phyloP scores from a whole-genome alignment of 148 eudicot species.

The Fagopyrum tataricum region DNA sequence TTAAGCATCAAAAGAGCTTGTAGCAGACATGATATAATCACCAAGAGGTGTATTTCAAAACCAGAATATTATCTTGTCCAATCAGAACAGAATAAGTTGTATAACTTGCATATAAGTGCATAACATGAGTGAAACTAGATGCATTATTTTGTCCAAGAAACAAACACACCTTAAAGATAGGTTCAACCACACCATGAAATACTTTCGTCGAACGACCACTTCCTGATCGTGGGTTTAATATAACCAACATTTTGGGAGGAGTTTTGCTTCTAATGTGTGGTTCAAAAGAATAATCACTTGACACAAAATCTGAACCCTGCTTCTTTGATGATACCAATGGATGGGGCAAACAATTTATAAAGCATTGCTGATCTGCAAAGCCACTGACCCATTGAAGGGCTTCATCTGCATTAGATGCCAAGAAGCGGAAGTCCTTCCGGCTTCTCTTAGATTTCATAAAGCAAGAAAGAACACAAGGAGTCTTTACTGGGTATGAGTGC shows the following conservation, averaged over 20 bases:
- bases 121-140: neutral
- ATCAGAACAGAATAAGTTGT: neutral
- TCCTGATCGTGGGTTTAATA: conserved; percentile 92
- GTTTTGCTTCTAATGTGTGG: conserved; percentile 68
- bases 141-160: neutral
- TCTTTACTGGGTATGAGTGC: conserved; percentile 73
- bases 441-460: conserved; percentile 56
- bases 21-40: neutral
- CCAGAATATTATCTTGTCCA: neutral
- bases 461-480: conserved; percentile 49
- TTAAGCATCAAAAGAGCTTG: neutral
- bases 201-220: conserved; percentile 95
- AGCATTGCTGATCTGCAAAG: conserved; percentile 96
- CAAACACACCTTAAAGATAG: conserved; percentile 79
- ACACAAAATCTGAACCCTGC: conserved; percentile 48
- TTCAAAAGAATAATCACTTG: conserved; percentile 62
- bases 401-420: conserved; percentile 75
- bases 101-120: neutral
- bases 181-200: conserved; percentile 75
- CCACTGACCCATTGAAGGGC: conserved; percentile 90
- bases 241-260: conserved; percentile 85
- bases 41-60: neutral
- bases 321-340: conserved; percentile 82
- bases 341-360: conserved; percentile 82
- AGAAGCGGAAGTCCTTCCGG: conserved; percentile 79